These are phyloP conservation scores for Plantago lanceolata DNA, from an alignment of 305 asterid species.

Conservation along the genomic window DNA sequence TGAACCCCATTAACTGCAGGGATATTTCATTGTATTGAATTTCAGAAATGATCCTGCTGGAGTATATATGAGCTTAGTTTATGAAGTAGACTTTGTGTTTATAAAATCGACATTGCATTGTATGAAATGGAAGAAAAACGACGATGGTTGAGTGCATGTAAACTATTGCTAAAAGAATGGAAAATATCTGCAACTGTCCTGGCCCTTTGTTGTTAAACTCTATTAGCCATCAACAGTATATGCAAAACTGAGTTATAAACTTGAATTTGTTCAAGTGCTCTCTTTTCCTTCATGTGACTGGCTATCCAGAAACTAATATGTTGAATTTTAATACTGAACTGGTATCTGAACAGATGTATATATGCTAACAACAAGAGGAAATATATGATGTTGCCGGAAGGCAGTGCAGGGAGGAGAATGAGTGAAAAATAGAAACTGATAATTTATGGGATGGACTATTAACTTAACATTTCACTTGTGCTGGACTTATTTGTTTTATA, in stretches of 20 bases:
- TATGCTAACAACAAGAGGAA: conserved; percentile 15
- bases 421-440: conserved; percentile 22
- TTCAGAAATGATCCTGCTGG: conserved; percentile 11
- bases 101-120: background rate
- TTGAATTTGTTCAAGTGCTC: conserved; percentile 6
- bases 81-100: conserved; percentile 21
- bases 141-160: conserved; percentile 13
- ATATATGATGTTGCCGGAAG: conserved; percentile 23
- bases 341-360: conserved; percentile 19
- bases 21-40: conserved; percentile 11
- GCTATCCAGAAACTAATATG: conserved; percentile 6
- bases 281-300: conserved; percentile 13
- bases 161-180: conserved; percentile 15
- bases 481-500: conserved; percentile 24
- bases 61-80: conserved; percentile 19
- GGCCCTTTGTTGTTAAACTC: conserved; percentile 14
- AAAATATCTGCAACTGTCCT: conserved; percentile 1
- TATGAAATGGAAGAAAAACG: conserved; percentile 20
- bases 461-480: conserved; percentile 32
- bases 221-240: conserved; percentile 13
- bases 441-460: conserved; percentile 23
- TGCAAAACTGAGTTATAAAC: background rate
- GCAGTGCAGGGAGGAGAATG: conserved; percentile 23
- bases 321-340: conserved; percentile 12
- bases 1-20: conserved; percentile 17